Conservation (phyloP, 768 basidiomycete genomes). For the Amanita polypyramis region DNA sequence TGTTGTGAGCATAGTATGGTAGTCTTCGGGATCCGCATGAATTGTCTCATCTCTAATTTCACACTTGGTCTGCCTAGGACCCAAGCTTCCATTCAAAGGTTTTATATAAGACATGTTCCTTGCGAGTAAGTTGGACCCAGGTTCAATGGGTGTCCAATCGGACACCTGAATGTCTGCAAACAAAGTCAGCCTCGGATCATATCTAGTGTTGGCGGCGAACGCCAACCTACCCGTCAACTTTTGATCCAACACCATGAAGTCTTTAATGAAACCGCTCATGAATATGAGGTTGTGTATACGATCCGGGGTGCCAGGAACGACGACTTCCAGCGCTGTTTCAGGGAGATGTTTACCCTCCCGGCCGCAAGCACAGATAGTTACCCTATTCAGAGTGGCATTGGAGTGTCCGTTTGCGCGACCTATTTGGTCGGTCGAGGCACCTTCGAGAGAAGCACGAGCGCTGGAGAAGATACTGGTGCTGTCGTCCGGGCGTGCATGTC, state of each 20-base stretch:
- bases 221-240: slow-evolving; percentile 65
- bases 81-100: slow-evolving; percentile 76
- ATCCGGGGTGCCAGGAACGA: slow-evolving; percentile 87
- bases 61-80: slow-evolving; percentile 93
- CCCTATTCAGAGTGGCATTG: slow-evolving; percentile 26
- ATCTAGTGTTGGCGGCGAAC: neutral
- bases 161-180: slow-evolving; percentile 83
- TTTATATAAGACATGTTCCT: slow-evolving; percentile 97
- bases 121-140: slow-evolving; percentile 58
- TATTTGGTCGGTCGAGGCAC: slow-evolving; percentile 12
- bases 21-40: slow-evolving; percentile 75
- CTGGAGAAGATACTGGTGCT: slow-evolving; percentile 25
- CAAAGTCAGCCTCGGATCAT: neutral
- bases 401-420: slow-evolving; percentile 13
- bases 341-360: slow-evolving; percentile 57
- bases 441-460: slow-evolving; percentile 26
- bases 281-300: slow-evolving; percentile 95
- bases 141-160: slow-evolving; percentile 74
- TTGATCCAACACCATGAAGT: slow-evolving; percentile 85
- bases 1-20: slow-evolving; percentile 75
- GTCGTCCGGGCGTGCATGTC: slow-evolving; percentile 71
- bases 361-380: slow-evolving; percentile 67
- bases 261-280: slow-evolving; percentile 90
- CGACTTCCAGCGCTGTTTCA: slow-evolving; percentile 67
- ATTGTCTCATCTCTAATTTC: slow-evolving; percentile 83